phyloP scores from a whole-genome alignment of 495 filamentous ascomycete genomes.

The Aspergillus kassunensis region DNA sequence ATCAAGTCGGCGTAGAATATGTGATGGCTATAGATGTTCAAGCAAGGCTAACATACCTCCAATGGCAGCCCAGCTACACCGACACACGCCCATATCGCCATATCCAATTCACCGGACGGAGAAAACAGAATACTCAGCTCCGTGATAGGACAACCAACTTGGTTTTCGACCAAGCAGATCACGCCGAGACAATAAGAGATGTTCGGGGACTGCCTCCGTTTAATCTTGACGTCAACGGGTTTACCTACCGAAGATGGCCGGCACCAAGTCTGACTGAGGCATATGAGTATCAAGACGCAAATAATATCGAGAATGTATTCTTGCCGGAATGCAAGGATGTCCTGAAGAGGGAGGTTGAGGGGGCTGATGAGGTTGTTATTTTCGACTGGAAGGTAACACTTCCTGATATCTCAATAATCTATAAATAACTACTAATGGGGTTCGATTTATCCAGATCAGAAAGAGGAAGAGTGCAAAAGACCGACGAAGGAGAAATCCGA shows the following conservation, averaged over 20 bases:
- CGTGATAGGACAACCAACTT: conserved; percentile 1
- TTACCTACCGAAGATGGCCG: conserved; percentile 1
- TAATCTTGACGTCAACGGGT: conserved; percentile 3
- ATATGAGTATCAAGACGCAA: neutral
- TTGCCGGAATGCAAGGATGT: conserved; percentile 22
- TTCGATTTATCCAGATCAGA: conserved; percentile 6
- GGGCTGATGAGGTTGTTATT: conserved; percentile 20
- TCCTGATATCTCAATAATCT: too few species aligned
- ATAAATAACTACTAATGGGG: too few species aligned
- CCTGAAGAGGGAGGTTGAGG: conserved; percentile 18
- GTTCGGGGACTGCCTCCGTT: neutral
- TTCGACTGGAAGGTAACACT: conserved; percentile 32
- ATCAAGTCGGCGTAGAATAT: neutral
- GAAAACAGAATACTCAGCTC: neutral
- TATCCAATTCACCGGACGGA: neutral
- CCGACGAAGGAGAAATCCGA: conserved; percentile 12
- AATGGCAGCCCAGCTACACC: conserved; percentile 13
- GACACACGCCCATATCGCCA: conserved; percentile 10
- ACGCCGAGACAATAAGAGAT: neutral
- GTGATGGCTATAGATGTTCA: conserved; percentile 4
- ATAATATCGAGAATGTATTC: conserved; percentile 17
- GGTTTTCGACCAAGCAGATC: conserved; percentile 1
- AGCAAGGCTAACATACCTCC: conserved; percentile 9
- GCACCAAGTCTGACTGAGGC: neutral
- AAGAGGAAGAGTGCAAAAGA: conserved; percentile 14